Evolutionary conservation across 1,284 basidiomycete species (phyloP), one percentile per base, ranked within the genome.

Genomic region (Uromyces viciae-fabae): DNA sequence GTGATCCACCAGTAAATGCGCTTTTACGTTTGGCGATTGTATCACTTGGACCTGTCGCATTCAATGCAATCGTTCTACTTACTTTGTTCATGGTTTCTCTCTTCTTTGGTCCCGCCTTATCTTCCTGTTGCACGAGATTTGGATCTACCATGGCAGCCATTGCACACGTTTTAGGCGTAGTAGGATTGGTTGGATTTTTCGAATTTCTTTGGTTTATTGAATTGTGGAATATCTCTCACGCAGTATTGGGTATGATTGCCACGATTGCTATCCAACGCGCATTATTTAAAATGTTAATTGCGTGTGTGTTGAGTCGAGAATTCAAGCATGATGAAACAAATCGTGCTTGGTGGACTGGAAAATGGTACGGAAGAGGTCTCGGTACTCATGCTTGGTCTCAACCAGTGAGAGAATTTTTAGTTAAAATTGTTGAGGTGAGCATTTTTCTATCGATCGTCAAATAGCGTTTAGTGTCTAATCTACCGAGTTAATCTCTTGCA

Each of bases 241-340:
- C 95, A 25, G 94, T 87, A 28, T 83, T 87, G n/a, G 95, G 94
- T 82, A 88, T 95, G 81, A 92, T 96, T 84, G 89, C 93, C 5
- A 91, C 94, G 81, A 92, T 95, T 82, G 90, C 91, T 80, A 93
- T 97, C 76, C 94, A 98, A 86, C 91, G 95, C 81, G 92, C 92
- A 36, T 88, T 97, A 83, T 92, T 94, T 90, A 98, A 98, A 88
- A 89, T 94, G 81, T 88, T 96, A 82, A 97, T 98, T 84, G 89
- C 94, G 0, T 91, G 95, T 78, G 94, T 95, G 90, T 88, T 98
- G 58, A 93, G 94, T 43, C 91, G 95, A 83, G 95, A 98, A 87
- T 95, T 96, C 90, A 97, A 97, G 88, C 94, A 96, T 85, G 95
- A 98, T 86, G 94, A 97, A 88, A 95, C 94, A 28, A 98, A 97